These are phyloP conservation scores for Quercus phellos DNA, from an alignment of 331 rosid genomes.

Conservation along the genomic window DNA sequence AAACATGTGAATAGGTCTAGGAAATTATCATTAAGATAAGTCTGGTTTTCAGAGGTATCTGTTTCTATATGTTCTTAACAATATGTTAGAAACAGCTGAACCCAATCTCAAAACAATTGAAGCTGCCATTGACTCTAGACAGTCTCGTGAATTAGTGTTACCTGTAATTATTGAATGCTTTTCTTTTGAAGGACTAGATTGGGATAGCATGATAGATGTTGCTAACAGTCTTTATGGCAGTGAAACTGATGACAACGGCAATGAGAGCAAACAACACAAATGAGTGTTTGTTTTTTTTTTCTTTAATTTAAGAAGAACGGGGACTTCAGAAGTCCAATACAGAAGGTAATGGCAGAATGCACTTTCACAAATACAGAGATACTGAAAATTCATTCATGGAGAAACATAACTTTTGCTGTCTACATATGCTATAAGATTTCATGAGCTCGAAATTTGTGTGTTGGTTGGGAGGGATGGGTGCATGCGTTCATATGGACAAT, in stretches of 20 bases:
- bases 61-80: background rate
- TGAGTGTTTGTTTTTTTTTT: too few species aligned
- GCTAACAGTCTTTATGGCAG: background rate
- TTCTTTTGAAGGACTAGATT: background rate
- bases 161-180: background rate
- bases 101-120: background rate
- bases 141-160: background rate
- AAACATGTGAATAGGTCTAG: too few species aligned
- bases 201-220: background rate
- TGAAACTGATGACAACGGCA: background rate
- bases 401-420: background rate
- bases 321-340: background rate
- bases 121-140: background rate
- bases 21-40: too few species aligned
- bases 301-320: too few species aligned
- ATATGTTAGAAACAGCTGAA: background rate
- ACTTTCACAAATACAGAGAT: background rate
- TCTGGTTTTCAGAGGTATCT: too few species aligned
- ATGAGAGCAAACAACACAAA: background rate
- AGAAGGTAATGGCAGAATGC: background rate
- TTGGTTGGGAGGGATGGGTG: background rate
- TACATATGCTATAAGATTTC: background rate
- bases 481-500: background rate
- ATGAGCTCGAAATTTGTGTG: background rate
- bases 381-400: background rate